phyloP scores from a whole-genome alignment of 108 stramenopile species.

The Cyclotella choctawhatcheeana region DNA sequence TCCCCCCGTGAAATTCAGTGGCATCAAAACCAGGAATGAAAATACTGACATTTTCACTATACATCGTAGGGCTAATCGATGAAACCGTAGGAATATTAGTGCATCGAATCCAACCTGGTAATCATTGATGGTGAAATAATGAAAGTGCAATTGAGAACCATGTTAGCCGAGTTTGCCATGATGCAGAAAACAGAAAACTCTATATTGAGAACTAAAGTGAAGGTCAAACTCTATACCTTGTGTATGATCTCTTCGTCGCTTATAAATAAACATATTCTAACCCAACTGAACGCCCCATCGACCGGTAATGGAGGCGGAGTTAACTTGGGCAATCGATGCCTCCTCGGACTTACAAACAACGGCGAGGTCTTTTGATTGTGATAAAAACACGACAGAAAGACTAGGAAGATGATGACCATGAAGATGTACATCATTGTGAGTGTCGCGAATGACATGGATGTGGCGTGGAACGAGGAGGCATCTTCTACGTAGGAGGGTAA shows the following conservation, averaged over 20 bases:
- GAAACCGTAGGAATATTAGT: slow-evolving; percentile 87
- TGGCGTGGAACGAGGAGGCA: slow-evolving; percentile 52
- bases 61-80: slow-evolving; percentile 84
- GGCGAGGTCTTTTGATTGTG: slow-evolving; percentile 90
- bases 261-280: slow-evolving; percentile 81
- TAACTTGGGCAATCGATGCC: slow-evolving; percentile 87
- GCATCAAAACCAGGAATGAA: slow-evolving; percentile 82
- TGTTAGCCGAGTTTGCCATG: no score
- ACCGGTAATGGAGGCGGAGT: slow-evolving; percentile 86
- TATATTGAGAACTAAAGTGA: no score
- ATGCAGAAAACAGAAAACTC: no score
- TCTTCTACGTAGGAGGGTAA: slow-evolving; percentile 79
- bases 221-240: no score
- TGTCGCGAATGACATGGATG: slow-evolving; percentile 83
- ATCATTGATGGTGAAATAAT: no score
- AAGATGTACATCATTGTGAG: slow-evolving; percentile 70
- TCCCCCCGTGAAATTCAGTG: slow-evolving; percentile 88
- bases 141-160: no score
- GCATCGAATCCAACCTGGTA: slow-evolving; percentile 91
- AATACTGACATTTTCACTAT: slow-evolving; percentile 92
- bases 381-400: slow-evolving; percentile 86
- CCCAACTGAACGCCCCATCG: slow-evolving; percentile 78
- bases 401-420: slow-evolving; percentile 63
- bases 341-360: slow-evolving; percentile 78
- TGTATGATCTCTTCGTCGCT: slow-evolving; percentile 90